phyloP scores from a whole-genome alignment of 228 moss, liverwort and hornwort species.

The Sphagnum fallax region DNA sequence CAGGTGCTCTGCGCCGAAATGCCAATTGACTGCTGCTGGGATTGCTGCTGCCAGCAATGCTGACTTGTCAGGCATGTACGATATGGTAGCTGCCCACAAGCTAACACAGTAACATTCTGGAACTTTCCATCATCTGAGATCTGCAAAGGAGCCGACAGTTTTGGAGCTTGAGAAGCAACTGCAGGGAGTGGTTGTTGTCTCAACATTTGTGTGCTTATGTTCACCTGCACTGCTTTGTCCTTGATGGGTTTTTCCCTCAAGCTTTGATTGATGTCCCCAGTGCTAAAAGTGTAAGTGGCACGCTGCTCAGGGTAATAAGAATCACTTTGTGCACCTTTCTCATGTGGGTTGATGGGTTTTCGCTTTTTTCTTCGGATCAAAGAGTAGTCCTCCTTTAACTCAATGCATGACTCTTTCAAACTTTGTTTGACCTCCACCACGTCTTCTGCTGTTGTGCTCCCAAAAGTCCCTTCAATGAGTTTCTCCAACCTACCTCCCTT shows the following conservation, averaged over 20 bases:
- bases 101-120: conserved; percentile 1
- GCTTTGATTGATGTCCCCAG: neutral
- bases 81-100: conserved; percentile 1
- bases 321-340: neutral
- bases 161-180: neutral
- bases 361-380: conserved; percentile 1
- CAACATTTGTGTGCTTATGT: neutral
- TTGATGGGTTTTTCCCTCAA: conserved; percentile 1
- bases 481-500: conserved; percentile 10
- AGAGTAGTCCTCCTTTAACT: neutral
- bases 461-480: conserved; percentile 7
- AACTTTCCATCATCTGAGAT: conserved; percentile 2
- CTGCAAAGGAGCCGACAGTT: neutral
- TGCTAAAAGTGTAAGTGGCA: neutral
- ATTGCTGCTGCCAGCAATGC: neutral
- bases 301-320: neutral
- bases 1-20: conserved; percentile 5
- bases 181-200: neutral
- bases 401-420: conserved; percentile 3
- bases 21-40: conserved; percentile 4
- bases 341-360: neutral
- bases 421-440: neutral
- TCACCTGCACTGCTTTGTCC: conserved; percentile 3
- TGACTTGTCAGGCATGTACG: neutral
- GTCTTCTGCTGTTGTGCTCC: neutral